phyloP scores from a whole-genome alignment of 2,329 filamentous ascomycete genomes.

The Talaromyces sp. region DNA sequence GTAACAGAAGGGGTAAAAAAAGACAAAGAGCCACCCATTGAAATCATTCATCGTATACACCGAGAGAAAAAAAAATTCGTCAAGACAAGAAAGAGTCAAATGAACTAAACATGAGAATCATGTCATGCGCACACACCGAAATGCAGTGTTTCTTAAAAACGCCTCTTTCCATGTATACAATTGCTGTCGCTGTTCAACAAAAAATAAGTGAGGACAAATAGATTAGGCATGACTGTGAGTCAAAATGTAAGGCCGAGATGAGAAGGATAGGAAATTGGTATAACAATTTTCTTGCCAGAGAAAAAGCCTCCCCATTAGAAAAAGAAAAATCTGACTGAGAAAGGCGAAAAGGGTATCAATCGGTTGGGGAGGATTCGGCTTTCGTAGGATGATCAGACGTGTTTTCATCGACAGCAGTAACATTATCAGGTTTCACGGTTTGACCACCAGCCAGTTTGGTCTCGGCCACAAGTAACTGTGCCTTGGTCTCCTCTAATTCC shows the following conservation, averaged over 20 bases:
- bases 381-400: background rate
- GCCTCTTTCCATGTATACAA: constrained; percentile 1
- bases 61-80: background rate
- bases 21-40: background rate
- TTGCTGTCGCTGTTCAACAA: background rate
- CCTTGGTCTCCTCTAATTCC: constrained; percentile 63
- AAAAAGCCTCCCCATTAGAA: background rate
- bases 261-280: background rate
- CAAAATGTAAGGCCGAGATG: no score
- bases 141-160: background rate
- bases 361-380: background rate
- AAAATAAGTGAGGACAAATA: background rate
- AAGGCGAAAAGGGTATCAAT: background rate
- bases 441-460: constrained; percentile 45
- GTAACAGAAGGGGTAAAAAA: background rate
- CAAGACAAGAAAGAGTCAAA: background rate
- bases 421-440: background rate
- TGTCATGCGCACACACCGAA: background rate
- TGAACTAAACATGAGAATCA: background rate
- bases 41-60: constrained; percentile 3
- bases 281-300: background rate
- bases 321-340: background rate
- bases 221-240: background rate
- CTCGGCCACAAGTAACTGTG: constrained; percentile 60
- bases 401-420: background rate